Evolutionary conservation across 2,329 filamentous ascomycete species (phyloP).

Genomic region (Nigrospora oryzae): DNA sequence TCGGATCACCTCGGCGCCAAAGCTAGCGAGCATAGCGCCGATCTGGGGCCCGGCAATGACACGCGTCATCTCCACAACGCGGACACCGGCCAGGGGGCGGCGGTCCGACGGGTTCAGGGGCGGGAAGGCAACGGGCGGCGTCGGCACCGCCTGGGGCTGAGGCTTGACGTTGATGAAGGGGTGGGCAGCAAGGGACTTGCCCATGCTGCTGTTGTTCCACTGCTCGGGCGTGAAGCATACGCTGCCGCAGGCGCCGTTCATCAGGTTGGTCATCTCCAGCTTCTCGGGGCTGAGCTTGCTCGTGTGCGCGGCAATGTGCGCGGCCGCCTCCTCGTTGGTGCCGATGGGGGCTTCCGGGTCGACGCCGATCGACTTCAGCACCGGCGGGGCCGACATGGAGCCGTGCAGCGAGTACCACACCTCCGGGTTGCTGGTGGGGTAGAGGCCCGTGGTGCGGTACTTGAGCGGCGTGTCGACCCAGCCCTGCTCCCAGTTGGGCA

Average conservation of each 20-base stretch:
- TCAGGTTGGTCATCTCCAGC: conserved; percentile 30
- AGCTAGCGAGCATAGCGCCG: conserved; percentile 30
- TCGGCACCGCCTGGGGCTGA: conserved; percentile 23
- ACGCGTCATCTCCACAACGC: conserved; percentile 39
- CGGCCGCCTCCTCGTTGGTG: conserved; percentile 20
- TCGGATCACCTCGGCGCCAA: conserved; percentile 37
- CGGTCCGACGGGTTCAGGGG: conserved; percentile 16
- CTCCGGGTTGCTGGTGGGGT: conserved; percentile 33
- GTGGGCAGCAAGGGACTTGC: conserved; percentile 28
- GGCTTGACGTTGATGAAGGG: conserved; percentile 30
- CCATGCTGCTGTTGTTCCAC: conserved; percentile 34
- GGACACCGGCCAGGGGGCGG: conserved; percentile 33
- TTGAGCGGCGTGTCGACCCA: conserved; percentile 25
- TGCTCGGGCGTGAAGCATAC: conserved; percentile 33
- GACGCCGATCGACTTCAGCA: conserved; percentile 36
- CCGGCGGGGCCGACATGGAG: conserved; percentile 32
- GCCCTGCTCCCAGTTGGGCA: conserved; percentile 28
- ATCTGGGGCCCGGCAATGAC: conserved; percentile 38
- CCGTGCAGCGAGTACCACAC: conserved; percentile 44
- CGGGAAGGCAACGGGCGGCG: conserved; percentile 22
- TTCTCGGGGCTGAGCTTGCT: conserved; percentile 26
- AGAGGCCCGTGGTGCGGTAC: conserved; percentile 33
- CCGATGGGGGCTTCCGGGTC: conserved; percentile 16
- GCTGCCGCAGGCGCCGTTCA: conserved; percentile 31
- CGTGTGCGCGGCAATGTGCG: conserved; percentile 20